Evolutionary conservation across 352 stramenopile genomes (phyloP), one percentile per base, ranked within the genome.

Genomic region (Phytophthora capsici): DNA sequence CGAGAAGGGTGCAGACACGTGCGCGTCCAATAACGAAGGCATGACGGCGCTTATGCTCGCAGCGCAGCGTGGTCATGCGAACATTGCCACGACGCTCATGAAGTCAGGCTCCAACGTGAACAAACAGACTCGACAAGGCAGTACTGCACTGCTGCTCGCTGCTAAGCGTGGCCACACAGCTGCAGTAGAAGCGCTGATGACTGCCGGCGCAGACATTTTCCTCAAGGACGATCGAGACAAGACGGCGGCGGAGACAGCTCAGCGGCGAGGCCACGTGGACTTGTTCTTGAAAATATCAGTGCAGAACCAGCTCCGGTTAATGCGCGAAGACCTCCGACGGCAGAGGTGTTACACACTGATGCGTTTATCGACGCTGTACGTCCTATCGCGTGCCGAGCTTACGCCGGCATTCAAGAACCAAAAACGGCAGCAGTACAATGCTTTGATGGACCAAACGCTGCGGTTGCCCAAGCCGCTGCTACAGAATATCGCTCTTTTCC

Each of bases 21-120:
- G 82, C 44, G 84, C 85, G 4, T 76, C 86, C 2, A 96, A 96
- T 37, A 95, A 93, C 49, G 88, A 96, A 80, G 86, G 86, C 25
- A 96, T 96, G 88, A 96, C 88, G 26, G 86, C 88, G 20, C 60
- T 96, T 10, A 96, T 96, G 88, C 63, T 96, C 9, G 88, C 88
- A 23, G 84, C 88, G 1, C 88, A 96, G 66, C 82, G 88, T 13
- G 88, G 88, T 1, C 88, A 96, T 54, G 88, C 88, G 1, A 75
- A 70, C 19, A 96, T 96, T 23, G 86, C 86, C 14, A 92, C 86
- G 6, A 90, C 84, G 28, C 63, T 96, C 14, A 91, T 96, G 66
- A 80, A 85, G 10, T 84, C 88, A 2, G 88, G 88, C 2, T 94
- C 88, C 1, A 78, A 94, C n/a, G 88, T 96, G 26, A 91, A 96